Conservation (phyloP, 257 asterid species). For the Thymus quinquecostatus region DNA sequence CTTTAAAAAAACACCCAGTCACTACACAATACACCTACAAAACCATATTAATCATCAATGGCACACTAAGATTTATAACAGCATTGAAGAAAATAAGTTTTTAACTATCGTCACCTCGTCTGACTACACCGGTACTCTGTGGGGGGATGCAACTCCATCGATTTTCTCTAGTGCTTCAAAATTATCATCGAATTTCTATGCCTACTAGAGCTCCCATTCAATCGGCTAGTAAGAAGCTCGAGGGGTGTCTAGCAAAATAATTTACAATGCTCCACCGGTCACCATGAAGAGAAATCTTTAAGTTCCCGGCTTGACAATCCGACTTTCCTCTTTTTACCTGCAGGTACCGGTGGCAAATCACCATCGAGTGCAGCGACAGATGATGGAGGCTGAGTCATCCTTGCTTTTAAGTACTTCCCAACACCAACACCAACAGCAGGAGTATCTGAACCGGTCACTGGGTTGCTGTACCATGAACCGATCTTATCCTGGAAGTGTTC, state of each 20-base stretch:
- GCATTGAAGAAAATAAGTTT: too few species aligned
- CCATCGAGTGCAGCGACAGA: conserved; percentile 42
- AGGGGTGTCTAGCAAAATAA: not conserved
- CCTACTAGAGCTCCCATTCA: not conserved
- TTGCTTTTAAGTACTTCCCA: conserved; percentile 76
- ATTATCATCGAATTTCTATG: conserved; percentile 1
- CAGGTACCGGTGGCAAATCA: conserved; percentile 47
- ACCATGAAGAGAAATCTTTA: conserved; percentile 86
- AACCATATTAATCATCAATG: too few species aligned
- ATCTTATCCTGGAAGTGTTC: conserved; percentile 68
- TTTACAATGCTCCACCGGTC: conserved; percentile 13
- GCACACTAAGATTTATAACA: too few species aligned
- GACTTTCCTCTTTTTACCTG: conserved; percentile 70
- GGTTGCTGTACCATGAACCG: conserved; percentile 97
- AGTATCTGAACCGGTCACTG: conserved; percentile 57
- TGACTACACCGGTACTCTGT: too few species aligned
- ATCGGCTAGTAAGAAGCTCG: not conserved
- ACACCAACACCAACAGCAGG: conserved; percentile 66
- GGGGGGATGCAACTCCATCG: not conserved
- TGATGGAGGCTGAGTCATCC: conserved; percentile 46
- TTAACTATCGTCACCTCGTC: too few species aligned
- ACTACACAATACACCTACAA: too few species aligned
- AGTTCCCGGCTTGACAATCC: conserved; percentile 46
- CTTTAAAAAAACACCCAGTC: too few species aligned
- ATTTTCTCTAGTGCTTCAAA: not conserved